These are phyloP conservation scores for Symmetrospora coprosmae DNA, from an alignment of 768 basidiomycete species.

Conservation along the genomic window DNA sequence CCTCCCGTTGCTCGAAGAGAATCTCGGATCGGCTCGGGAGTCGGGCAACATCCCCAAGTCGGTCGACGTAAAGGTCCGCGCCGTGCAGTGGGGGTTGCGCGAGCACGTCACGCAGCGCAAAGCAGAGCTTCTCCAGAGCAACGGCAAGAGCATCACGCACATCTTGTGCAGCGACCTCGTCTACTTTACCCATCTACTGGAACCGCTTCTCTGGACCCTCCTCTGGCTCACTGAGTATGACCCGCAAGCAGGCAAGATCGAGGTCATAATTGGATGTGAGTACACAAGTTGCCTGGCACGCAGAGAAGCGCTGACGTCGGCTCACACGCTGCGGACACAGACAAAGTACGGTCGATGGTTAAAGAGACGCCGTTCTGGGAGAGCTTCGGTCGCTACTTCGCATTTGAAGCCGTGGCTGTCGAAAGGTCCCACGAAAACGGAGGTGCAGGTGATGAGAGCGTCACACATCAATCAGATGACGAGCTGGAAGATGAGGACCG, in stretches of 20 bases:
- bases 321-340: background rate
- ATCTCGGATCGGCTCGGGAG: background rate
- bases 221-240: conserved; percentile 7
- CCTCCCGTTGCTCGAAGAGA: background rate
- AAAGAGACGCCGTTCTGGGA: conserved; percentile 20
- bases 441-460: background rate
- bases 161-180: conserved; percentile 20
- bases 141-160: background rate
- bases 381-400: conserved; percentile 6
- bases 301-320: background rate
- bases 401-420: background rate
- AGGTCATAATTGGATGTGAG: conserved; percentile 19
- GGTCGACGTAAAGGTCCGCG: background rate
- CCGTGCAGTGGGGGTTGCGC: background rate
- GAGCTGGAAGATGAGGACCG: background rate
- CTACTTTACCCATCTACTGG: conserved; percentile 9
- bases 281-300: background rate
- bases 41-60: background rate
- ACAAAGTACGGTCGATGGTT: conserved; percentile 4
- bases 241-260: background rate
- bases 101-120: no score
- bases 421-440: background rate
- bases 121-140: background rate
- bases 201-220: conserved; percentile 5
- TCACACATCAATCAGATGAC: background rate